Evolutionary conservation across 2,329 filamentous ascomycete species (phyloP), one percentile per base, ranked within the genome.

Genomic region (Thyridium curvatum): DNA sequence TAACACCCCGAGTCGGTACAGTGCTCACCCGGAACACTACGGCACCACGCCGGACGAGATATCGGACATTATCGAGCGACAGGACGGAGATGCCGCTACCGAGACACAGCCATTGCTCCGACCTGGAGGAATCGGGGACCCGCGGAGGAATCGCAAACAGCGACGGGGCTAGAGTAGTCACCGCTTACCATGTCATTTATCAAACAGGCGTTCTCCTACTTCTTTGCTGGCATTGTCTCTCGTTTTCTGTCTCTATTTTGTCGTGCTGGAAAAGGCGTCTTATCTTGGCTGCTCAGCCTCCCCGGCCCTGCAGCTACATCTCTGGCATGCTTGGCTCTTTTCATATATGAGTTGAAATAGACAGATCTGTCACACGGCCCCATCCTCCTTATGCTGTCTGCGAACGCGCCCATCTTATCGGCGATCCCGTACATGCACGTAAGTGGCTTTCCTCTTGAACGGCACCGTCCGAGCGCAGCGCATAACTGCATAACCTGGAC

Each of bases 11-110:
- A 68, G 69, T 5, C 69, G 68, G 1, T 72, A 72, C 46, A 71
- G 69, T 2, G 68, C 67, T 2, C 71, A 74, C 38, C 69, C 71
- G 3, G 69, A 74, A 49, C 62, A 63, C 42, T 74, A 75, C 38
- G 69, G 69, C 26, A 64, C 69, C 36, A 72, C 65, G 3, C 68
- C 71, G 29, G 70, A 73, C 41, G 68, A 75, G 41, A 56, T 73
- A 44, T 66, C 71, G 36, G 61, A 68, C 29, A 68, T 74, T 30
- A 55, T 66, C 42, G 69, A 72, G 42, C 35, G 69, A 15, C 71
- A 75, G 46, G 71, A 74, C 39, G 58, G 65, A 32, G 69, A 71
- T 13, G 69, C 71, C 21, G 68, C 63, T 12, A 53, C 66, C 30
- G 71, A 75, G 52, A 72, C 64, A 30, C 64, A 72, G 44, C 72